phyloP scores from a whole-genome alignment of 257 asterid species.

The Solanum chilense region DNA sequence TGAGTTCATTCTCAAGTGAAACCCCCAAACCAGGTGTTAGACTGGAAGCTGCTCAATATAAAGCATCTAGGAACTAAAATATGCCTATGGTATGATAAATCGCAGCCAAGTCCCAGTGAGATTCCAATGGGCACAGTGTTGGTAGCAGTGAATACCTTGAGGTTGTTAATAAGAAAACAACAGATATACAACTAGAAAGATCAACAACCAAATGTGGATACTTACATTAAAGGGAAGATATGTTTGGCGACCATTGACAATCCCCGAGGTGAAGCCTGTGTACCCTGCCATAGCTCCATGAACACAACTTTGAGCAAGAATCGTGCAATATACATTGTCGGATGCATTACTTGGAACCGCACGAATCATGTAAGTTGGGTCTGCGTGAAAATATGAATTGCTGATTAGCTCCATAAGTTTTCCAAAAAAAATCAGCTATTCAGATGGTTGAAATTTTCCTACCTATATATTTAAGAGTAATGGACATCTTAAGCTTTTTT shows the following conservation, averaged over 20 bases:
- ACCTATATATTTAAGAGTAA: constrained; percentile 44
- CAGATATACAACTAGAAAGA: not conserved
- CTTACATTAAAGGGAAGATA: constrained; percentile 42
- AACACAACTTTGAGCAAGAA: constrained; percentile 49
- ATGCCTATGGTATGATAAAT: not conserved
- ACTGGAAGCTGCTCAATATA: not conserved
- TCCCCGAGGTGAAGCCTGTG: constrained; percentile 37
- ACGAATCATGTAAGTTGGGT: constrained; percentile 49
- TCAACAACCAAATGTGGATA: not conserved
- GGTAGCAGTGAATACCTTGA: not conserved
- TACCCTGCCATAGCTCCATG: constrained; percentile 54
- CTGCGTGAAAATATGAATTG: constrained; percentile 8
- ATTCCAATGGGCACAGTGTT: not conserved
- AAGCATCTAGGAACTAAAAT: not conserved
- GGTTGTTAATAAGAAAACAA: not conserved
- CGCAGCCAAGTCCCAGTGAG: not conserved
- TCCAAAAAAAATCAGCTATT: not conserved
- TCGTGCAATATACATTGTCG: constrained; percentile 44
- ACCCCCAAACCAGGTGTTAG: not conserved
- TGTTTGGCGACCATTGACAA: constrained; percentile 42
- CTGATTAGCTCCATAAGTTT: not conserved
- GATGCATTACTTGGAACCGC: constrained; percentile 53
- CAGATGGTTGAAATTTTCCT: not conserved
- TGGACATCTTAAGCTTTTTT: constrained; percentile 7
- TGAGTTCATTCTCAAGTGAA: not conserved